Conservation (phyloP, 305 asterid species). For the Euphrasia arctica region DNA sequence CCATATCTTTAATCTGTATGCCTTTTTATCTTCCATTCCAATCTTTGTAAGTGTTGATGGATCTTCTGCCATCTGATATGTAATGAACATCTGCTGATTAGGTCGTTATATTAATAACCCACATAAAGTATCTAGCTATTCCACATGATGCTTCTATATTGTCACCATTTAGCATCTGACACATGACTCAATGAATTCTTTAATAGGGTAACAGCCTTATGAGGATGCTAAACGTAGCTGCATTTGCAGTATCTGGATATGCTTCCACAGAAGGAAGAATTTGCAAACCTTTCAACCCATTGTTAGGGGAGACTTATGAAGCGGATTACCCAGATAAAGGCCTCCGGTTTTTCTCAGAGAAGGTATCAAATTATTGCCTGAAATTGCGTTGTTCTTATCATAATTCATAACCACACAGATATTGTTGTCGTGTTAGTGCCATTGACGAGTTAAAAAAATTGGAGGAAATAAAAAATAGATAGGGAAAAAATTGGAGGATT, state of each 20-base stretch:
- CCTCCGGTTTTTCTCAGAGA: slow-evolving; percentile 84
- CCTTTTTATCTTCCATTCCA: not conserved
- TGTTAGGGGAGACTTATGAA: slow-evolving; percentile 97
- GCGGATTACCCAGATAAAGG: slow-evolving; percentile 98
- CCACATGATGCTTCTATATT: slow-evolving; percentile 18
- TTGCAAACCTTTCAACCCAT: slow-evolving; percentile 97
- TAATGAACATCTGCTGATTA: slow-evolving; percentile 4
- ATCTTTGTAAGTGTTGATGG: not conserved
- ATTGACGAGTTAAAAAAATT: slow-evolving; percentile 10
- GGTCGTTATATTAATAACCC: slow-evolving; percentile 15
- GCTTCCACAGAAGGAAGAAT: slow-evolving; percentile 93
- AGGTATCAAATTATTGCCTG: slow-evolving; percentile 45
- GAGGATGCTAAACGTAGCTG: slow-evolving; percentile 96
- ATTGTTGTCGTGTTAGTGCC: slow-evolving; percentile 1
- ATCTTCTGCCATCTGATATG: slow-evolving; percentile 17
- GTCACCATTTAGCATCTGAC: slow-evolving; percentile 30
- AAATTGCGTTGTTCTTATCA: slow-evolving; percentile 4
- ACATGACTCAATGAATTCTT: slow-evolving; percentile 27
- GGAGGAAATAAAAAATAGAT: no score
- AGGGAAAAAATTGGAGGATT: not conserved
- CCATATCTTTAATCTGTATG: slow-evolving; percentile 9
- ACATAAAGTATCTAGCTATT: not conserved
- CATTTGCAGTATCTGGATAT: slow-evolving; percentile 99
- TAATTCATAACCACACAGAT: slow-evolving; percentile 7
- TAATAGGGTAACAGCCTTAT: slow-evolving; percentile 86